phyloP scores from a whole-genome alignment of 2,329 filamentous ascomycete species.

The Talaromyces rugulosus region DNA sequence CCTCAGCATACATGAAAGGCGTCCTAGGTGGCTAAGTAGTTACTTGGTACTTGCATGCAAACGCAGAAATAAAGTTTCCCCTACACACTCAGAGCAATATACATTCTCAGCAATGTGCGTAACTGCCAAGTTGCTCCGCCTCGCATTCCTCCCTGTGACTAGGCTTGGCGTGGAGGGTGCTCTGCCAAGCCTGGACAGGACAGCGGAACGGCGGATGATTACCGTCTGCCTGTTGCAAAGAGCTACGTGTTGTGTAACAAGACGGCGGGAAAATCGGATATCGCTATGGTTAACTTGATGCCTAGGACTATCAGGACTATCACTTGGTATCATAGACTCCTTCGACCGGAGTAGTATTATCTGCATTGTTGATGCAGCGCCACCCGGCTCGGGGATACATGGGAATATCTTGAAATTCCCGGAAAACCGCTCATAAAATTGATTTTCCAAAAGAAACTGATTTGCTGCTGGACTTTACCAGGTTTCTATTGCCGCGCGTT shows the following conservation, averaged over 20 bases:
- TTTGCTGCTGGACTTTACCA: not conserved
- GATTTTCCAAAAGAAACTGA: not conserved
- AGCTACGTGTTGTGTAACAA: not conserved
- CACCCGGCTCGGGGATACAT: not conserved
- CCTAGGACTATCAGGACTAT: not conserved
- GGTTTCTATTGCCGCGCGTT: not conserved
- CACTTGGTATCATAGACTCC: not conserved
- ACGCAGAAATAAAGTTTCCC: not conserved
- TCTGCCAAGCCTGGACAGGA: slow-evolving; percentile 2
- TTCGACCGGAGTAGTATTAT: not conserved
- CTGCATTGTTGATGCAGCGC: not conserved
- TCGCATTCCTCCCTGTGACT: slow-evolving; percentile 12
- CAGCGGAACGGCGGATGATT: slow-evolving; percentile 6
- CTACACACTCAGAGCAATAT: not conserved
- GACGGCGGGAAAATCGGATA: not conserved
- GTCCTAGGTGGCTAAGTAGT: not conserved
- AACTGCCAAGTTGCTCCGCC: slow-evolving; percentile 10
- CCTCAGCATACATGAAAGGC: not conserved
- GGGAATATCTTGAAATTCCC: not conserved
- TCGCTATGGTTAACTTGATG: not conserved
- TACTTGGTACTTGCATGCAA: too few relatives aligned
- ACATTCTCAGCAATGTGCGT: not conserved
- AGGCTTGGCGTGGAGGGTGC: slow-evolving; percentile 5
- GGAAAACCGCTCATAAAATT: not conserved
- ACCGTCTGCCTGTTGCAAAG: not conserved